Evolutionary conservation across 23 red algal species (phyloP), one percentile per base, ranked within the genome.

Genomic region (Chondrus crispus): DNA sequence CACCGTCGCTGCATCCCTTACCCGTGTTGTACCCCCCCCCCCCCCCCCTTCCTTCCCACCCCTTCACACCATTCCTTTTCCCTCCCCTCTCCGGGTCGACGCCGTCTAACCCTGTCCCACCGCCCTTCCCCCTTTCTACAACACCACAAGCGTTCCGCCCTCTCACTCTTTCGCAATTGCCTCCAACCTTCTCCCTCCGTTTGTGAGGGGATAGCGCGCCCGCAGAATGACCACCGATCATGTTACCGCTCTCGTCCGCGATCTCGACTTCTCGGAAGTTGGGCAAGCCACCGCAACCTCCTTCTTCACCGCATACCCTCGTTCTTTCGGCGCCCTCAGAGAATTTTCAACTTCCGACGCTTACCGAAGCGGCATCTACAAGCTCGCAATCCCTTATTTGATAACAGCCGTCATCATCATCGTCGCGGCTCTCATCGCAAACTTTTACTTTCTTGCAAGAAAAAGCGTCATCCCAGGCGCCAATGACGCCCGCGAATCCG

Each of bases 371-470:
- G 46, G 60, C 4, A 19, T 87, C 22, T 87, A 87, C 46, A 87
- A 87, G 66, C 84, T 87, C 8, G 66, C 41, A 24, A 87, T 87
- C 35, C 84, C 84, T 2, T 87, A 87, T 66, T 33, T 68, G 6
- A 26, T 52, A 30, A 47, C 69, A 62, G 84, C 41, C 3, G 46
- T 68, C 3, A 68, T 73, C 13, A 45, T 87, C 32, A 62, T 72
- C 36, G 32, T 87, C 28, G 44, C 66, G 36, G 46, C 84, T 28
- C 62, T 87, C 8, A 11, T 87, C 6, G 84, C 84, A 5, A 68
- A 70, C 66, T 87, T 87, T 19, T 87, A 87, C 45, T 87, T 87
- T 55, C 74, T 38, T 29, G 35, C 46, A 41, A 68, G 69, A n/a
- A 13, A 6, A 5, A 46, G 60, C 12, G 46, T 74, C 46, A 66